Conservation (phyloP, 768 basidiomycete genomes). For the Lactarius evosmus region DNA sequence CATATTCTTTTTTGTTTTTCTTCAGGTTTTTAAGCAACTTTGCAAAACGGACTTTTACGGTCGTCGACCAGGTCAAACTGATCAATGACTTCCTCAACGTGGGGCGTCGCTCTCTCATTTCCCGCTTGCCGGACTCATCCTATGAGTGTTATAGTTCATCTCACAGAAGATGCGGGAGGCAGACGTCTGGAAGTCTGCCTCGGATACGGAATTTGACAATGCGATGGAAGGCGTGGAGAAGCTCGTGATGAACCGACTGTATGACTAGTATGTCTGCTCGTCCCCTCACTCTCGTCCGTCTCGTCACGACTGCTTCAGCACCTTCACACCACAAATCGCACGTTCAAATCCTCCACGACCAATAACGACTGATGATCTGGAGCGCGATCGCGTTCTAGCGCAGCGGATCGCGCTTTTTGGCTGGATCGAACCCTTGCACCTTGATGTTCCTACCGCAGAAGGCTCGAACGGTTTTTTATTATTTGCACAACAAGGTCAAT, state of each 20-base stretch:
- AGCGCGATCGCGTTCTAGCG: slow-evolving; percentile 84
- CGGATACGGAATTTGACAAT: slow-evolving; percentile 88
- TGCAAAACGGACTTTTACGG: slow-evolving; percentile 84
- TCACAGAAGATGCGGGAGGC: slow-evolving; percentile 78
- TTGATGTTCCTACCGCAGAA: slow-evolving; percentile 82
- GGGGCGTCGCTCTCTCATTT: slow-evolving; percentile 32
- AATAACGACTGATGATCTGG: slow-evolving; percentile 93
- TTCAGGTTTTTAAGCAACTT: slow-evolving; percentile 90
- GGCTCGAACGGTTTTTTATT: slow-evolving; percentile 77
- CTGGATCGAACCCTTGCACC: slow-evolving; percentile 86
- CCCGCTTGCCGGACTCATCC: slow-evolving; percentile 18
- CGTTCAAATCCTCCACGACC: slow-evolving; percentile 63
- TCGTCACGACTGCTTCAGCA: slow-evolving; percentile 48
- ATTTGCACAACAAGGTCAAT: slow-evolving; percentile 82
- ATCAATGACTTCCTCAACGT: slow-evolving; percentile 92
- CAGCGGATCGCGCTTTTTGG: slow-evolving; percentile 89
- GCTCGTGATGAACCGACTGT: slow-evolving; percentile 96
- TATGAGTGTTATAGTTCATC: slow-evolving; percentile 65
- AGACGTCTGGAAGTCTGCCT: slow-evolving; percentile 77
- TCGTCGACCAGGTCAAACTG: slow-evolving; percentile 91
- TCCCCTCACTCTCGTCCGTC: not conserved
- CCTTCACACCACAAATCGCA: slow-evolving; percentile 84
- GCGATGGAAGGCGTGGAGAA: slow-evolving; percentile 99
- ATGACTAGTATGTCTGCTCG: slow-evolving; percentile 75
- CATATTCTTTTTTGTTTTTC: slow-evolving; percentile 11